Evolutionary conservation across 2,329 filamentous ascomycete species (phyloP).

Genomic region (Thelonectria olida): DNA sequence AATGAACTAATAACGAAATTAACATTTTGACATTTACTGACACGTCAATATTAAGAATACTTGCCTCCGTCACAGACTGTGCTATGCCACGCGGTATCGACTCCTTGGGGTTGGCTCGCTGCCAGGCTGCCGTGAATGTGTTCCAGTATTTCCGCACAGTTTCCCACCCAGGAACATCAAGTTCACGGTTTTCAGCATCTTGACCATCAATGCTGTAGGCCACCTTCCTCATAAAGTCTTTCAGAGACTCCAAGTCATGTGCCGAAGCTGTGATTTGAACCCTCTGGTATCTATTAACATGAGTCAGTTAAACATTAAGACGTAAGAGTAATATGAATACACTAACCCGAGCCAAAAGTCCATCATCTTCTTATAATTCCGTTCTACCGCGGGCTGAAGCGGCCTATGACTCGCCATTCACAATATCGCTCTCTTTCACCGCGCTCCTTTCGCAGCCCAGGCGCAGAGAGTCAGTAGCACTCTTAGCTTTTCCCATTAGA

Average conservation of each 20-base stretch:
- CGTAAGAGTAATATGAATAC: neutral
- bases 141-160: too few relatives aligned
- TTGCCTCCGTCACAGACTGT: too few relatives aligned
- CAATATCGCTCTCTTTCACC: neutral
- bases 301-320: neutral
- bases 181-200: too few relatives aligned
- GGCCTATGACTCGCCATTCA: conserved; percentile 1
- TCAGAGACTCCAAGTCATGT: neutral
- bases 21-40: neutral
- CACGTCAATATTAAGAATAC: neutral
- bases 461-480: neutral
- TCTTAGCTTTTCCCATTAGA: conserved; percentile 1
- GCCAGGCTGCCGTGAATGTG: too few relatives aligned
- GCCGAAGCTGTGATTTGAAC: neutral
- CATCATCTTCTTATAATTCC: neutral
- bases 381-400: neutral
- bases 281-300: neutral
- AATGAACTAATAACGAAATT: neutral
- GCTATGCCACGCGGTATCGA: too few relatives aligned
- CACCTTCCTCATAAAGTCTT: neutral
- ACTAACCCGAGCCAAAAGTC: neutral
- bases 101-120: too few relatives aligned
- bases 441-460: neutral
- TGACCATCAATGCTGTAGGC: too few relatives aligned
- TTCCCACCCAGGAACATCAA: too few relatives aligned